phyloP scores from a whole-genome alignment of 148 eudicot species.

The Dysphania ambrosioides region DNA sequence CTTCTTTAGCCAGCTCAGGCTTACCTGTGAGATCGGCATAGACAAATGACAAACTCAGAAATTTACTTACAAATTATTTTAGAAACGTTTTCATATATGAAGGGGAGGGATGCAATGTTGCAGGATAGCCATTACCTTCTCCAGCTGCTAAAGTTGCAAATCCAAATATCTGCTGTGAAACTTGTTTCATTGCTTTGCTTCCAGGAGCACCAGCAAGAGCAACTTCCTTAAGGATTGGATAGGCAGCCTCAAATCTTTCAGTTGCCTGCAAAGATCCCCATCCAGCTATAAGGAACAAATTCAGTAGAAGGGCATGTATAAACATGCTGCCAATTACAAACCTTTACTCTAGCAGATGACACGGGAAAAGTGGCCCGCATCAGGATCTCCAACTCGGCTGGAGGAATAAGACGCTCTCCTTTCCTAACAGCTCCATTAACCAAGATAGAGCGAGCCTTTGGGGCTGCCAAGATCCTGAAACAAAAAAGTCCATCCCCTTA shows the following conservation, averaged over 20 bases:
- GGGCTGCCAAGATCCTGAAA: slow-evolving; percentile 68
- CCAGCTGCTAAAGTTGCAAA: slow-evolving; percentile 60
- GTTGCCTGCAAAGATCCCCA: slow-evolving; percentile 54
- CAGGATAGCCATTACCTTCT: slow-evolving; percentile 45
- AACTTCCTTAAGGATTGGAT: slow-evolving; percentile 74
- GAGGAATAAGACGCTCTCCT: slow-evolving; percentile 79
- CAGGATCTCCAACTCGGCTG: slow-evolving; percentile 56
- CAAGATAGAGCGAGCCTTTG: slow-evolving; percentile 67
- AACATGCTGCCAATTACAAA: slow-evolving; percentile 15
- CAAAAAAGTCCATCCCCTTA: slow-evolving; percentile 13
- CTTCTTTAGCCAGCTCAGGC: slow-evolving; percentile 67
- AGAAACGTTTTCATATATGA: not conserved
- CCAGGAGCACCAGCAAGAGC: slow-evolving; percentile 75
- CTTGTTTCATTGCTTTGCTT: slow-evolving; percentile 87
- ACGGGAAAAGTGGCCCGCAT: slow-evolving; percentile 61
- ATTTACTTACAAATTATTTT: not conserved
- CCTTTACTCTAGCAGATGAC: slow-evolving; percentile 70
- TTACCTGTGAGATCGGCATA: slow-evolving; percentile 38
- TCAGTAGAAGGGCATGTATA: not conserved
- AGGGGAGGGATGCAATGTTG: not conserved
- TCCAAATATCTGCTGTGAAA: slow-evolving; percentile 55
- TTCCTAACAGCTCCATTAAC: slow-evolving; percentile 70
- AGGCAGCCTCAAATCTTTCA: slow-evolving; percentile 79
- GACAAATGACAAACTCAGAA: not conserved
- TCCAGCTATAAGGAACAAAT: not conserved